Percentiles rank a stretch among this genome's conserved stretches.
Evolutionary conservation across 148 eudicot species (phyloP).

Genomic region (Mesembryanthemum crystallinum): DNA sequence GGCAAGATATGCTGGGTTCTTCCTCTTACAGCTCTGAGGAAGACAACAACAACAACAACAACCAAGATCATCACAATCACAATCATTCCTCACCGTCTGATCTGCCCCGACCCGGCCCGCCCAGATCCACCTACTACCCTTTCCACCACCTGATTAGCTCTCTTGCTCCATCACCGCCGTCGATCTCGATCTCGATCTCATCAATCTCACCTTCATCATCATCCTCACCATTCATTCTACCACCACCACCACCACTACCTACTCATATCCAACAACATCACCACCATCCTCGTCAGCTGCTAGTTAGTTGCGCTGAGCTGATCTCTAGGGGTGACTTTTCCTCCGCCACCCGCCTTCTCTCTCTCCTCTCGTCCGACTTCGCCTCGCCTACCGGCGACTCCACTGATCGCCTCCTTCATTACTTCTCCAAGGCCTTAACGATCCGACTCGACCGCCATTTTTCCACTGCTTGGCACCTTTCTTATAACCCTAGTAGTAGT

Average conservation of each 20-base stretch:
- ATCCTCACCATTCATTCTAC: background rate
- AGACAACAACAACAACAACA: conserved; percentile 16
- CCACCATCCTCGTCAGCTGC: conserved; percentile 53
- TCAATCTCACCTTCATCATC: conserved; percentile 12
- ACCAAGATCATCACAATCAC: conserved; percentile 10
- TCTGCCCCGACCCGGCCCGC: conserved; percentile 11
- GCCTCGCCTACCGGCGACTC: conserved; percentile 73
- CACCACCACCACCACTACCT: conserved; percentile 27
- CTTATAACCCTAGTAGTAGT: conserved; percentile 16
- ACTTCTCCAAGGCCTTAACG: conserved; percentile 61
- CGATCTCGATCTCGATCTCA: background rate
- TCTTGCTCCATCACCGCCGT: conserved; percentile 1
- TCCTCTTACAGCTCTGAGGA: conserved; percentile 38
- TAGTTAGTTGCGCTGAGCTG: conserved; percentile 66
- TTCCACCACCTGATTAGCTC: background rate
- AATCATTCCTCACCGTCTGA: conserved; percentile 23
- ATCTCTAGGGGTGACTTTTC: conserved; percentile 54
- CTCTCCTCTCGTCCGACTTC: conserved; percentile 45
- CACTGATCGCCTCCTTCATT: conserved; percentile 52
- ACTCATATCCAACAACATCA: too few relatives aligned
- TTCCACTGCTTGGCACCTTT: background rate
- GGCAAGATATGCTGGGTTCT: conserved; percentile 40
- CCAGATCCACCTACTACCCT: background rate
- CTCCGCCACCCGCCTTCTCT: conserved; percentile 64
- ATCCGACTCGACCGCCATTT: conserved; percentile 42